Evolutionary conservation across 1,284 basidiomycete genomes (phyloP).

Genomic region (Irpex sp.): DNA sequence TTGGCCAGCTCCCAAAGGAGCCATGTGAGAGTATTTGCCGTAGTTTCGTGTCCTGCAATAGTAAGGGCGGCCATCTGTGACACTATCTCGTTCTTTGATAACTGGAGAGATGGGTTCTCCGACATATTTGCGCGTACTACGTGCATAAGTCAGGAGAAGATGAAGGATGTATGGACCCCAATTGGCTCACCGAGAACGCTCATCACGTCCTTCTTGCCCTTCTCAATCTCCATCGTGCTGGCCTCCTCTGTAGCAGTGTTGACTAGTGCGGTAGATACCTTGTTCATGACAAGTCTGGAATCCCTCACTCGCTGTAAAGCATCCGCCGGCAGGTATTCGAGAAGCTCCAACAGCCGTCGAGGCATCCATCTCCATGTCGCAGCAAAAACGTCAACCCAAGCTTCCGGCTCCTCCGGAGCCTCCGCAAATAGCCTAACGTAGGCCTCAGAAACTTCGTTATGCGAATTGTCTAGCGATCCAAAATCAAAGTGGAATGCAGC

Average conservation of each 20-base stretch:
- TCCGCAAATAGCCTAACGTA: slow-evolving; percentile 26
- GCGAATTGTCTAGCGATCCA: slow-evolving; percentile 22
- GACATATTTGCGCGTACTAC: slow-evolving; percentile 22
- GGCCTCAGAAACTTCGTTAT: slow-evolving; percentile 21
- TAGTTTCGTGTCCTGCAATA: slow-evolving; percentile 25
- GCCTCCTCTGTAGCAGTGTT: slow-evolving; percentile 2
- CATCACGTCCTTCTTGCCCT: slow-evolving; percentile 24
- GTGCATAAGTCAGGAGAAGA: background rate
- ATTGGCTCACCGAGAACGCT: slow-evolving; percentile 21
- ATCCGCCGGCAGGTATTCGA: slow-evolving; percentile 23
- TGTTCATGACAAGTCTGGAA: slow-evolving; percentile 19
- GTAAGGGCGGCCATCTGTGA: slow-evolving; percentile 7
- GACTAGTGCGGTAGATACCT: slow-evolving; percentile 7
- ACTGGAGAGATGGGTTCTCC: slow-evolving; percentile 16
- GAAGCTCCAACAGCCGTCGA: slow-evolving; percentile 15
- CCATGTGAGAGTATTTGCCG: slow-evolving; percentile 22
- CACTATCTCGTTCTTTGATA: slow-evolving; percentile 18
- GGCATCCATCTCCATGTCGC: slow-evolving; percentile 20
- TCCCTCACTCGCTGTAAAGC: slow-evolving; percentile 23
- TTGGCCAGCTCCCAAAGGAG: slow-evolving; percentile 25
- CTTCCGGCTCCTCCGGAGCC: background rate
- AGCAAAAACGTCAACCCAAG: background rate
- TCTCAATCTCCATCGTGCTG: slow-evolving; percentile 4
- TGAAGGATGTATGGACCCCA: background rate
- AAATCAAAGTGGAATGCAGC: slow-evolving; percentile 27